Percentiles rank a stretch among this genome's conserved stretches.
Conservation (phyloP, 2,329 filamentous ascomycete genomes). For the Beauveria rudraprayagi region DNA sequence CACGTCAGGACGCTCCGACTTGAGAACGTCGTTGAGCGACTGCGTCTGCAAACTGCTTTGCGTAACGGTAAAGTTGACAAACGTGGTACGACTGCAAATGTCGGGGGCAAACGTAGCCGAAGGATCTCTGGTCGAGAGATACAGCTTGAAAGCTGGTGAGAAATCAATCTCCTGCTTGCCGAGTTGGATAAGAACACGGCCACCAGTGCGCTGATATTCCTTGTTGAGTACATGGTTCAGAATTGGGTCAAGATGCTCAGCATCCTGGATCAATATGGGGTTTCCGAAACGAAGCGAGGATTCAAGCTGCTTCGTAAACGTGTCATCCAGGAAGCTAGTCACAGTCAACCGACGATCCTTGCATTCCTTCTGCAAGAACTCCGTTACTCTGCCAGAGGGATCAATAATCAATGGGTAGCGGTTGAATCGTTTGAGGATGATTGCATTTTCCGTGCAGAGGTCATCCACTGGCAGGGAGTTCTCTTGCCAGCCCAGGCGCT, state of each 20-base stretch:
- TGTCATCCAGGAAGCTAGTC: constrained; percentile 96
- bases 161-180: constrained; percentile 99
- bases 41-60: constrained; percentile 98
- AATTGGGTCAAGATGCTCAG: constrained; percentile 92
- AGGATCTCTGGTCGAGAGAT: constrained; percentile 89
- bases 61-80: constrained; percentile 98
- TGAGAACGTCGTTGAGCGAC: constrained; percentile 93
- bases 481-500: constrained; percentile 90
- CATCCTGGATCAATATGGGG: constrained; percentile 96
- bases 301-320: constrained; percentile 95
- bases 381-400: constrained; percentile 86
- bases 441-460: constrained; percentile 96
- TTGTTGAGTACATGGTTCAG: constrained; percentile 99
- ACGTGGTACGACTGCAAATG: constrained; percentile 95
- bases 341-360: constrained; percentile 90
- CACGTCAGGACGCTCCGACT: constrained; percentile 93
- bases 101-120: constrained; percentile 94
- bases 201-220: constrained; percentile 97
- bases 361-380: constrained; percentile 92
- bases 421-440: constrained; percentile 96
- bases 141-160: constrained; percentile 91
- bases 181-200: constrained; percentile 94
- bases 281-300: constrained; percentile 96
- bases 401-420: constrained; percentile 97
- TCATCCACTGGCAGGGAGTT: constrained; percentile 92